These are phyloP conservation scores for Crotalaria pallida DNA, from an alignment of 306 rosid species.

Conservation along the genomic window DNA sequence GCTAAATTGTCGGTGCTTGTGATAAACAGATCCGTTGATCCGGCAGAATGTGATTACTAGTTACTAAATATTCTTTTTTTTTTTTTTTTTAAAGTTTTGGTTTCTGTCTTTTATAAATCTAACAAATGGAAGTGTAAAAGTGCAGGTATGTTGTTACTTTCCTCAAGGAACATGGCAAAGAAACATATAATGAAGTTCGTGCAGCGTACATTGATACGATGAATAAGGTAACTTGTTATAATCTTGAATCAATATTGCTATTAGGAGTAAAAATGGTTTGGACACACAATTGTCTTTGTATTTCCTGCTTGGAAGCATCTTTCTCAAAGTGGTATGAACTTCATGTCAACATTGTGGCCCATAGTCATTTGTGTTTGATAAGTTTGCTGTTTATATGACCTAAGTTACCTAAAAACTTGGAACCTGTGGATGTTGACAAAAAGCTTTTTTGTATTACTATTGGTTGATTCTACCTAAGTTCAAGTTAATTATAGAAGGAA, in stretches of 20 bases:
- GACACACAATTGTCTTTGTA: neutral
- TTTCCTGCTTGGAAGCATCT: neutral
- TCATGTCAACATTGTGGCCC: neutral
- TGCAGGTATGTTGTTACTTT: conserved; percentile 75
- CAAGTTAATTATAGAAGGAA: neutral
- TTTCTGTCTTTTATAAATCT: conserved; percentile 23
- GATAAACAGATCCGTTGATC: neutral
- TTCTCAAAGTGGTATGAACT: conserved; percentile 4
- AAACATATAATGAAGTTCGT: conserved; percentile 78
- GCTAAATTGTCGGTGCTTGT: conserved; percentile 4
- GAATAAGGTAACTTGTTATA: conserved; percentile 63
- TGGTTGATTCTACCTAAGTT: neutral
- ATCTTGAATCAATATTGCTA: neutral
- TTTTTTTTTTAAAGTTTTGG: no score
- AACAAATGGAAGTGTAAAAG: conserved; percentile 24
- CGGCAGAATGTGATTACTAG: conserved; percentile 8
- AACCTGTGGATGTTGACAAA: neutral
- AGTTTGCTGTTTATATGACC: neutral
- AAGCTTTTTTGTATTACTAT: conserved; percentile 12
- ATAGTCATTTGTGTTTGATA: neutral
- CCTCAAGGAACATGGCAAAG: conserved; percentile 93
- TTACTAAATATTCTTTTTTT: neutral
- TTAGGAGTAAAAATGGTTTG: neutral
- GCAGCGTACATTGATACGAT: conserved; percentile 90
- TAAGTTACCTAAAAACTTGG: neutral